Base-by-base conservation (phyloP, 176 grass and related monocot species). In the Zea luxurians region DNA sequence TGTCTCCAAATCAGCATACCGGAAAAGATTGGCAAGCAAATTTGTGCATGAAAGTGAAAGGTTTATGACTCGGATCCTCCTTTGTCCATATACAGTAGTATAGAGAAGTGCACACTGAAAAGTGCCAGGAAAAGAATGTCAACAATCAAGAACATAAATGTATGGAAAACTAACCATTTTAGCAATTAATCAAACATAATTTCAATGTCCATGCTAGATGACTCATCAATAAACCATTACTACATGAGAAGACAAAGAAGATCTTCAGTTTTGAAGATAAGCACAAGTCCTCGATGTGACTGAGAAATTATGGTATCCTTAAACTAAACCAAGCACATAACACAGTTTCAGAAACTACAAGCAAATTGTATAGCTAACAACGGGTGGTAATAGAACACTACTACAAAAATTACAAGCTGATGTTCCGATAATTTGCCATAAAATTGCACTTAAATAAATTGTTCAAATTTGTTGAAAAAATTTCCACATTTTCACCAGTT, bases 21-120 rank as follows among this genome's bases (percentile, higher is more conserved):
- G 84, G 68, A 97, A 97, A 54, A 97, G 87, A 74, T 68, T 92
- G 61, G 82, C 85, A 50, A 97, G 93, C 61, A 72, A 83, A 78
- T 13, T 88, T 35, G 93, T 90, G 79, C 93, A 97, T 38, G 93
- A 83, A 73, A 97, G 90, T 61, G 93, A 97, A 4, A 97, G 80
- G 67, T 97, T 97, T 77, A 97, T 88, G 41, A 97, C 88, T 64
- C 93, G 68, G 78, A 97, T 97, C 73, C 93, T 90, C 82, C 93
- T 97, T 90, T 97, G 82, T 34, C 93, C 93, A 80, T 86, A 88
- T 49, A 97, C 57, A 49, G 87, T 97, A 64, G 90, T 97, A 74
- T 97, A 97, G 59, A 97, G 90, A 85, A 97, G 64, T 18, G 93
- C 93, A 73, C 93, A 97, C 93, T 92, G 85, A 79, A 88, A 70